phyloP scores from a whole-genome alignment of 306 rosid species.

The Lathyrus aphaca region DNA sequence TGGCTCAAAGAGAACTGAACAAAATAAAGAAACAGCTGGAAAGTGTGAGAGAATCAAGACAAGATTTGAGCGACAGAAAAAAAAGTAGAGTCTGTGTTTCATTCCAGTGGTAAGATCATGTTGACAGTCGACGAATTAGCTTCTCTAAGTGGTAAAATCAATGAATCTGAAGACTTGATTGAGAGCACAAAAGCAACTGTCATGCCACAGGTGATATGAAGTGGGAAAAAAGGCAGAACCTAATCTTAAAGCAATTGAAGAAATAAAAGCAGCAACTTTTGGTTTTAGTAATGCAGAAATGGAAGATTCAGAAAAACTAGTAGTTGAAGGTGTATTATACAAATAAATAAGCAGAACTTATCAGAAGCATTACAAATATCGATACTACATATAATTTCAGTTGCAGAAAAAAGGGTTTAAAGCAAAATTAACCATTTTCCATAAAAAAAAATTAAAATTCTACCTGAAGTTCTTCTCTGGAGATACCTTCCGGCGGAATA shows the following conservation, averaged over 20 bases:
- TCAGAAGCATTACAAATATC: no score
- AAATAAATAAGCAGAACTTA: no score
- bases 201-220: slow-evolving; percentile 51
- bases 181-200: slow-evolving; percentile 63
- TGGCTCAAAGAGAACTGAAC: slow-evolving; percentile 74
- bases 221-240: slow-evolving; percentile 63
- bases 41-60: slow-evolving; percentile 27
- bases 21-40: slow-evolving; percentile 60
- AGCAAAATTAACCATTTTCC: no score
- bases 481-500: slow-evolving; percentile 80
- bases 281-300: slow-evolving; percentile 77
- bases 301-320: slow-evolving; percentile 71
- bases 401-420: no score
- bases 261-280: slow-evolving; percentile 74
- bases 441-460: slow-evolving; percentile 21
- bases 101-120: slow-evolving; percentile 51
- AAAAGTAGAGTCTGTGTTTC: slow-evolving; percentile 38
- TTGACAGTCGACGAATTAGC: slow-evolving; percentile 60
- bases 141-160: slow-evolving; percentile 57
- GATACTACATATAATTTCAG: no score
- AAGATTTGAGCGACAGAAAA: slow-evolving; percentile 40
- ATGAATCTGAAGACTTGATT: slow-evolving; percentile 59
- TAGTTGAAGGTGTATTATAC: slow-evolving; percentile 50
- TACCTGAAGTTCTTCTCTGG: slow-evolving; percentile 73
- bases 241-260: slow-evolving; percentile 72